A percentile compares a stretch with the other conserved stretches of the same genome.
These are phyloP conservation scores for Ceratocystis papillata DNA, from an alignment of 2,329 filamentous ascomycete species.

Conservation along the genomic window DNA sequence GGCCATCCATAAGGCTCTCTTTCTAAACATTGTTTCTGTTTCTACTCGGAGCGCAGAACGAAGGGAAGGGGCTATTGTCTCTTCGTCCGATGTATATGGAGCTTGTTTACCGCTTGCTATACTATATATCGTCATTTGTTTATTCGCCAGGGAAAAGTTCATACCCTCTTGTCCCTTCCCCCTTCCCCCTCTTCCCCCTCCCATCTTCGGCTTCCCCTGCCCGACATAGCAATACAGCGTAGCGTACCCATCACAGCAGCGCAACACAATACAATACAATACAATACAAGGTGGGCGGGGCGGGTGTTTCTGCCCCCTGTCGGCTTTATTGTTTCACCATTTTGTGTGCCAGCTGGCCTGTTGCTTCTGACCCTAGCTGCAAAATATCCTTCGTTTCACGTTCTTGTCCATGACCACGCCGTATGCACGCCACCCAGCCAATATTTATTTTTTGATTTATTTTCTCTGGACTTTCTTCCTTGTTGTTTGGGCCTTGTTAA, in stretches of 20 bases:
- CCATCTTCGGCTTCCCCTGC: not conserved
- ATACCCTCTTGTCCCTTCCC: not conserved
- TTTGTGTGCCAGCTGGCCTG: not conserved
- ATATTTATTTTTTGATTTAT: not conserved
- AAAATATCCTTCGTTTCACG: conserved; percentile 3
- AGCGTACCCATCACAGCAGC: not conserved
- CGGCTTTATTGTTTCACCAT: conserved; percentile 12
- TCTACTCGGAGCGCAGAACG: not conserved
- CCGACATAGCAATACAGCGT: not conserved
- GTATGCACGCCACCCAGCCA: not conserved
- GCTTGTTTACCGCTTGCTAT: not conserved
- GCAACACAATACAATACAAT: not conserved
- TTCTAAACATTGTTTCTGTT: conserved; percentile 14
- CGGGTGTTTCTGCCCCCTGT: conserved; percentile 11
- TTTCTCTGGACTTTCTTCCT: not conserved
- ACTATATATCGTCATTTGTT: conserved; percentile 12
- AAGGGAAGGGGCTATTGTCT: not conserved
- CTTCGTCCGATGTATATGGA: conserved; percentile 13
- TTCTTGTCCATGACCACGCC: not conserved
- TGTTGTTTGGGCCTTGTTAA: conserved; percentile 7
- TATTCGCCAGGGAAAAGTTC: not conserved
- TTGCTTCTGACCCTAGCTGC: not conserved
- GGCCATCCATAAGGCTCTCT: not conserved
- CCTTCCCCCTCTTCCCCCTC: not conserved
- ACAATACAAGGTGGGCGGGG: not conserved